Evolutionary conservation across 2,329 filamentous ascomycete genomes (phyloP).

Genomic region (Cercospora beticola): DNA sequence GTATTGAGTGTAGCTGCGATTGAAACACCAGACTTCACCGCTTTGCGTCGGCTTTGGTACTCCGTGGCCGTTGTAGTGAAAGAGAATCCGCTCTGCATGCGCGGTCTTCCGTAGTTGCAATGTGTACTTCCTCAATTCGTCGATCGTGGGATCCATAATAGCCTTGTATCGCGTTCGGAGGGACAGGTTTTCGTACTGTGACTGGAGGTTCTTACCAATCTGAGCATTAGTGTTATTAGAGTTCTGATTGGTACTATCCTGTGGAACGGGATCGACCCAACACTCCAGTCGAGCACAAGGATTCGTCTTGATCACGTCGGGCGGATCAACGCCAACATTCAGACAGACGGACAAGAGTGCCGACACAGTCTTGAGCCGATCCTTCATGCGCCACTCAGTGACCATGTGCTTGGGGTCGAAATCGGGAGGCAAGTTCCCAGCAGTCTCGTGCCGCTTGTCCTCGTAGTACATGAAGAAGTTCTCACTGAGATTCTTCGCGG

Average conservation of each 20-base stretch:
- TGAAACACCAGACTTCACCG: conserved; percentile 99
- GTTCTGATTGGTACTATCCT: conserved; percentile 46
- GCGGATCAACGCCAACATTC: conserved; percentile 96
- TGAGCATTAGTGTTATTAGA: conserved; percentile 61
- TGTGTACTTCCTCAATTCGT: conserved; percentile 96
- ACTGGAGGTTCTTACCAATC: conserved; percentile 93
- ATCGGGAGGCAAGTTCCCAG: conserved; percentile 73
- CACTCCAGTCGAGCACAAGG: conserved; percentile 93
- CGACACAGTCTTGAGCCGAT: conserved; percentile 93
- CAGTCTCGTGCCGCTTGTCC: conserved; percentile 94
- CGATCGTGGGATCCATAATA: conserved; percentile 91
- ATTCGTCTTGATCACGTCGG: conserved; percentile 92
- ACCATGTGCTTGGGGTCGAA: conserved; percentile 47
- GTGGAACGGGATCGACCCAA: conserved; percentile 85
- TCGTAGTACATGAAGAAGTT: conserved; percentile 99
- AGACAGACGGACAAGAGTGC: conserved; percentile 91
- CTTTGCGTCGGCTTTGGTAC: conserved; percentile 94
- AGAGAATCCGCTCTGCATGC: conserved; percentile 92
- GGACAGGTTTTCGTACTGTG: conserved; percentile 93
- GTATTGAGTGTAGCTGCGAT: conserved; percentile 97
- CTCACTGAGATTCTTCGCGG: conserved; percentile 68
- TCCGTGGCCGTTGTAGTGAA: conserved; percentile 98
- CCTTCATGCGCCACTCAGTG: conserved; percentile 96
- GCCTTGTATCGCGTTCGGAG: conserved; percentile 97
- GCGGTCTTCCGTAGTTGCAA: conserved; percentile 85